These are phyloP conservation scores for Cryptosporidium baileyi DNA, from an alignment of 169 alveolate species.

Conservation along the genomic window DNA sequence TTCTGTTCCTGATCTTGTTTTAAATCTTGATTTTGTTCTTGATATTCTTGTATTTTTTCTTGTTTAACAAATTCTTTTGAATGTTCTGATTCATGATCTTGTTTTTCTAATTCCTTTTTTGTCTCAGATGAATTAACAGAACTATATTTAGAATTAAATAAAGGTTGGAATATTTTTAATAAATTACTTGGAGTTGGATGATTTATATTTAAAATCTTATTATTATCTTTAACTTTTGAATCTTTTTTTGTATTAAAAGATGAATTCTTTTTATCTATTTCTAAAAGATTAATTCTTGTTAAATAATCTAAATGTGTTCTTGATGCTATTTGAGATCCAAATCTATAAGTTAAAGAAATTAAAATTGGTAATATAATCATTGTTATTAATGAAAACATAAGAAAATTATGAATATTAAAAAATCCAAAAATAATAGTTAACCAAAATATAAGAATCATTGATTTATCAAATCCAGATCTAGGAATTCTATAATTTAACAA, in stretches of 20 bases:
- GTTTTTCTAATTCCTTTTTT: neutral
- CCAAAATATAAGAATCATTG: slow-evolving; percentile 29
- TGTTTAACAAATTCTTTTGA: no score
- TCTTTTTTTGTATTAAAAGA: neutral
- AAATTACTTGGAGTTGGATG: slow-evolving; percentile 18
- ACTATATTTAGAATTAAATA: neutral
- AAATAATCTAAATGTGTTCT: slow-evolving; percentile 24
- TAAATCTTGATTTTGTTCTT: no score
- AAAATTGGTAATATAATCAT: neutral
- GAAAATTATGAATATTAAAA: neutral
- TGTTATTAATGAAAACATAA: neutral
- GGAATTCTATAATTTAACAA: slow-evolving; percentile 51
- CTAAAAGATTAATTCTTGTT: slow-evolving; percentile 31
- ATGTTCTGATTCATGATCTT: neutral
- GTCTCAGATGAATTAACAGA: neutral
- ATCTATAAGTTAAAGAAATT: slow-evolving; percentile 42
- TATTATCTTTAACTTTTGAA: neutral
- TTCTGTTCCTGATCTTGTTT: neutral
- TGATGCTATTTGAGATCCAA: slow-evolving; percentile 61
- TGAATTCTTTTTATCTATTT: neutral
- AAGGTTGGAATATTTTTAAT: slow-evolving; percentile 18
- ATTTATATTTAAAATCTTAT: neutral
- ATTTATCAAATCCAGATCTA: slow-evolving; percentile 36
- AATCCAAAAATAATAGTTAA: neutral
- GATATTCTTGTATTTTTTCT: no score